Base-by-base conservation (phyloP, 768 basidiomycete genomes). In the Inosperma sp. region DNA sequence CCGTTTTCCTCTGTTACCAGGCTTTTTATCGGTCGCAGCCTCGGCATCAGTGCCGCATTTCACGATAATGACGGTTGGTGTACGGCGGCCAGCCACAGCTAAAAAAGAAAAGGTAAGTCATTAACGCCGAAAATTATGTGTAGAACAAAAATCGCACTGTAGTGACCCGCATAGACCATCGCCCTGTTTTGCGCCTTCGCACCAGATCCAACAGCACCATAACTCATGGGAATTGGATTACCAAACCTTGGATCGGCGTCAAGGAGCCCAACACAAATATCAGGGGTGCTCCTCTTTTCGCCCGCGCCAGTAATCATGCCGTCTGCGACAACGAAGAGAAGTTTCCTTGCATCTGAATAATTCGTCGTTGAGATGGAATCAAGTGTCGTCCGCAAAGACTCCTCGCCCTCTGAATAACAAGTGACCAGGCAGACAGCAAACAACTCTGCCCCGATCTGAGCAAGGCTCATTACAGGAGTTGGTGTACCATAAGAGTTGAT, bases 121-220 rank as follows among this genome's bases (percentile, higher is more conserved):
- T 29, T 9, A 2, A 44, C 4, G 13, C 21, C 12, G 0, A 30
- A 50, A 48, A 22, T 19, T 27, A 22, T 27, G 25, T 29, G 10
- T 49, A 36, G 23, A 40, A 22, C 21, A 29, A 55, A 30, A 41
- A 47, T 80, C 92, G 65, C 66, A 94, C 93, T 89, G 69, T 98
- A 97, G 73, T 99, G 95, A n/a, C 96, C 96, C 45, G 96, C 96
- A 73, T 99, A 98, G 16, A 98, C 89, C 90, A 96, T 90, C 6
- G 95, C 95, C 48, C 93, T 79, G 60, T 99, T 99, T 64, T 93
- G 84, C 47, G 77, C 79, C 73, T 98, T 97, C 16, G 82, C 70
- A 2, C 96, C 95, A 7, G 86, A 81, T 2, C 93, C 96, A 23
- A 99, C 92, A 2, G 96, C 89, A 49, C 78, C 70, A 63, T 97